Base-by-base conservation (phyloP, 495 filamentous ascomycete species). In the Daldinia childiae region DNA sequence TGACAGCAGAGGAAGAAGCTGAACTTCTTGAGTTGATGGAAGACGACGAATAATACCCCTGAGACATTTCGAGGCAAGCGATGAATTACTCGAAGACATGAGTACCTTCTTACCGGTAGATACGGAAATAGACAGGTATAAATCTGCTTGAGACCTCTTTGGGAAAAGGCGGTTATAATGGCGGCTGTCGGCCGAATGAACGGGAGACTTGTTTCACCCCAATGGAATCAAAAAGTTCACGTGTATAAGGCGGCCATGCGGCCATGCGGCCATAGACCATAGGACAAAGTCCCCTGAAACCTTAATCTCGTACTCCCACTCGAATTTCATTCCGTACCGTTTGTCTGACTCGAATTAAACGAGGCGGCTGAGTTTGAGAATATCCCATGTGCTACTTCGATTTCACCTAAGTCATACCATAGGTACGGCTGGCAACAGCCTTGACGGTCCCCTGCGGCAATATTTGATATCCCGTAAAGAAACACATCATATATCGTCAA, bases 11-110 rank as follows among this genome's bases (percentile, higher is more conserved):
- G 60, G 93, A 95, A 78, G 93, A 98, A 75, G 89, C 89, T 17
- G 94, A 97, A 79, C 81, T 97, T 66, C 93, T 92, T 26, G 94
- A 92, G 64, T 81, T 97, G 72, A 93, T 98, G 93, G 93, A 87
- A 59, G 91, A 93, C 48, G 86, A 89, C 68, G 85, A 88, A 68
- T 85, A 75, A 81, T 73, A 24, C 11, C 21, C n/a, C n/a, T 36
- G 30, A 57, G 24, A 12, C 50, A 30, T 29, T 52, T 29, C 24
- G 50, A 52, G 21, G 50, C 21, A 29, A 21, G 14, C 50, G 24
- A 52, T 29, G 50, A 14, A 52, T 52, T 21, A 51, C 39, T 15
- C 4, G 39, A 43, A 43, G n/a, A 43, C 41, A 26, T 52, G 7
- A 26, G 24, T 19, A 48, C 17, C 41, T 34, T 34, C n/a, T 34